Base-by-base conservation (phyloP, 176 grass and related monocot species). In the Chloris gayana region DNA sequence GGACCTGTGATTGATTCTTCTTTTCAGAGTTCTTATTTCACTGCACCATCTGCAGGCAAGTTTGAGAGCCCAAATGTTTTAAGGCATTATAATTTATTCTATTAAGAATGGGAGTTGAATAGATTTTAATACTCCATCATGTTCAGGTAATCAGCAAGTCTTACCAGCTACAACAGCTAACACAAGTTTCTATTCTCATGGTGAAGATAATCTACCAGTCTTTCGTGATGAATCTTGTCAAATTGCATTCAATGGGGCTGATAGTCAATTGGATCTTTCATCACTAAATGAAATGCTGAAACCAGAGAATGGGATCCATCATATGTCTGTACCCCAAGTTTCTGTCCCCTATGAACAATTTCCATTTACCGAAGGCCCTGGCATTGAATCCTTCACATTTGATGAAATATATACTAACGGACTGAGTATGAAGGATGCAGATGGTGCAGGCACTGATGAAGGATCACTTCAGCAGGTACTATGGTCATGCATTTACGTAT, bases 391-490 rank as follows among this genome's bases (percentile, higher is more conserved):
- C 73, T 83, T 83, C 14, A 79, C 77, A 47, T 87, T 93, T 79
- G 90, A 90, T 58, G 88, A 92, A 84, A 68, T 79, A 56, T 95
- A 88, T 83, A 77, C 15, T 58, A 87, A 88, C 29, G 86, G 85
- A 66, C 61, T 82, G 66, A 80, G 35, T 80, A 73, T 82, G 39
- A 90, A 88, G 51, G 79, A 92, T 82, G 70, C 66, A 32, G 54
- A 73, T 85, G 56, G 49, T 39, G 68, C 72, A 49, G 35, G 50
- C 46, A 69, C 70, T 72, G 81, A 84, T 88, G 84, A 69, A 73
- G 82, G 88, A 82, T 35, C 82, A 78, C 53, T 88, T 37, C 94
- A 83, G 83, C 82, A 94, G 94, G 94, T 97, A 88, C 50, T n/a
- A 47, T 80, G 18, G 31, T 0, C 10, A 18, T 17, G 7, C 57